phyloP scores from a whole-genome alignment of 2,329 filamentous ascomycete genomes.

The Graphilbum ipis-grandicollis region DNA sequence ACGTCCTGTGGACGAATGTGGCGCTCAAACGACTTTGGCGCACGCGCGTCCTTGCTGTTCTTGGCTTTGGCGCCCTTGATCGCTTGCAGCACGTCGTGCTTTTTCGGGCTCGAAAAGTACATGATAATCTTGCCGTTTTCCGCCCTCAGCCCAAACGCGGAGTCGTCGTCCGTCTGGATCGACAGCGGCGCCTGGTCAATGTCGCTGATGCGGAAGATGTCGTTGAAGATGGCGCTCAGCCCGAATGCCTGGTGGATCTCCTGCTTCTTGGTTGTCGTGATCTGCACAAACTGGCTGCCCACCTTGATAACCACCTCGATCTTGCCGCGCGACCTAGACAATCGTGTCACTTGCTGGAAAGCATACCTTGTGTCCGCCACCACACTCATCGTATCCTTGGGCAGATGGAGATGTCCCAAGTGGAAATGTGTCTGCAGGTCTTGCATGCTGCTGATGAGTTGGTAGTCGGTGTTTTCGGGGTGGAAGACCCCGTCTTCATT shows the following conservation, averaged over 20 bases:
- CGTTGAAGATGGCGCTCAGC: conserved; percentile 47
- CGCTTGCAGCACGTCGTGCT: conserved; percentile 43
- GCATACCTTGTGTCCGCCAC: conserved; percentile 48
- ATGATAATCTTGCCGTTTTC: conserved; percentile 55
- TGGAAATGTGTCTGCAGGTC: conserved; percentile 52
- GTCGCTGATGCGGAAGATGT: conserved; percentile 51
- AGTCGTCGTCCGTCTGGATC: conserved; percentile 48
- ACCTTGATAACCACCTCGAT: conserved; percentile 53
- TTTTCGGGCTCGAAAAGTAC: conserved; percentile 52
- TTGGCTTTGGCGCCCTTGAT: conserved; percentile 47
- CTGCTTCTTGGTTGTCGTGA: conserved; percentile 51
- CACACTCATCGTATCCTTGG: conserved; percentile 53
- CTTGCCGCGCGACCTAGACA: conserved; percentile 54
- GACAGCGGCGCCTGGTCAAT: conserved; percentile 50
- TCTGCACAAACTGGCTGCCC: conserved; percentile 51
- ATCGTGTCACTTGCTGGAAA: conserved; percentile 45
- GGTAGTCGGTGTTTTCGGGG: conserved; percentile 47
- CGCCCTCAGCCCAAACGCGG: conserved; percentile 47
- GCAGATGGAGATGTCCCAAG: conserved; percentile 46
- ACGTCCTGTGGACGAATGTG: conserved; percentile 54
- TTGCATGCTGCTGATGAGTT: conserved; percentile 46
- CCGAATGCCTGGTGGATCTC: conserved; percentile 46
- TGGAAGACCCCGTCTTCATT: conserved; percentile 44
- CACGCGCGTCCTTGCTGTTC: conserved; percentile 43
- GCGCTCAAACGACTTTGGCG: conserved; percentile 44